Base-by-base conservation (phyloP, 2,329 filamentous ascomycete species). In the Talaromyces sp. region DNA sequence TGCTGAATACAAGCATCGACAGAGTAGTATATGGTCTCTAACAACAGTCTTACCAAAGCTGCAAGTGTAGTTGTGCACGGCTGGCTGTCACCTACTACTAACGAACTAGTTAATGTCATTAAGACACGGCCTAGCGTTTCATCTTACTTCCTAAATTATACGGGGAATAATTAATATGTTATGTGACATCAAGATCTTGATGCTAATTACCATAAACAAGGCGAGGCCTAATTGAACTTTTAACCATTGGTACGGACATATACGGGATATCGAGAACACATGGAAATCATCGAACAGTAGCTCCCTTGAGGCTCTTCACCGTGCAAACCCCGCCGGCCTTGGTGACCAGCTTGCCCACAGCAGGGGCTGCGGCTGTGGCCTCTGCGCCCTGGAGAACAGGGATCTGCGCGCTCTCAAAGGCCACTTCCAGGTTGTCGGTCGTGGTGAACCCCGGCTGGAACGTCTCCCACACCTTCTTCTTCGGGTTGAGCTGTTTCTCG, bases 381-480 rank as follows among this genome's bases (percentile, higher is more conserved):
- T 82, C 81, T 55, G 83, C 89, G 64, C 87, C 84, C 70, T 88
- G 87, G 62, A 93, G 80, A 76, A 89, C 86, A 77, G 90, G 88
- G 38, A 96, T 90, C 52, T 81, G 86, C 51, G 78, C 83, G 3
- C 89, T 90, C 70, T 98, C 90, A 73, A 98, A 99, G 0, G 84
- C 92, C 38, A 96, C 93, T 77, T 93, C 89, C 56, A 93, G 81
- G 53, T 76, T 78, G 8, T 89, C 88, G 1, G 89, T 96, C 8
- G 93, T 99, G 31, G 90, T 96, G 80, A 98, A 98, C 0, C 93
- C 95, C 1, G 93, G 92, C 82, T 98, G 93, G 78, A 96, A 91
- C 10, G 84, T 91, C 83, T 99, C 95, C 93, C 93, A 98, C 63
- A 98, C 82, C 87, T 98, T 98, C 87, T 98, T 99, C 88, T 99